Conservation (phyloP, 108 stramenopile genomes). For the Conticribra guillardii region DNA sequence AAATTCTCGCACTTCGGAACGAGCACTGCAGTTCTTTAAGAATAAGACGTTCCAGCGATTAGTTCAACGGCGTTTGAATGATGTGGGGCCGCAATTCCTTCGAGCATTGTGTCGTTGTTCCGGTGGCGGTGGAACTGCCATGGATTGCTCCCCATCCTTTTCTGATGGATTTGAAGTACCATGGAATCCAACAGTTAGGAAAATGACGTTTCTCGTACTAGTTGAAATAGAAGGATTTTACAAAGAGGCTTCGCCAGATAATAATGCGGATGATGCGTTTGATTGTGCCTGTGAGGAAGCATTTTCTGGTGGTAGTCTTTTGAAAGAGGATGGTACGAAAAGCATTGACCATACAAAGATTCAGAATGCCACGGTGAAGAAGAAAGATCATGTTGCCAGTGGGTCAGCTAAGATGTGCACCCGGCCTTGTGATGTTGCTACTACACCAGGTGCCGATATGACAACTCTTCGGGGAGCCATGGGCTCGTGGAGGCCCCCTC, state of each 20-base stretch:
- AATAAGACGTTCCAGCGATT: slow-evolving; percentile 60
- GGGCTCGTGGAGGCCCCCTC: slow-evolving; percentile 70
- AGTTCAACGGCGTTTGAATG: slow-evolving; percentile 37
- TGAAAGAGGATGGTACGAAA: not conserved
- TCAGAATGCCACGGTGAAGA: not conserved
- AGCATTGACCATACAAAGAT: not conserved
- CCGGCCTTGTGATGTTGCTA: slow-evolving; percentile 16
- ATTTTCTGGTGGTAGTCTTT: slow-evolving; percentile 18
- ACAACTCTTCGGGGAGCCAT: slow-evolving; percentile 68
- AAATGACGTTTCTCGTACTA: slow-evolving; percentile 78
- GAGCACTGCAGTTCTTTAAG: slow-evolving; percentile 69
- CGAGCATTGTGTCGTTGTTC: slow-evolving; percentile 61
- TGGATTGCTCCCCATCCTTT: not conserved
- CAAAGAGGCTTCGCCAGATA: slow-evolving; percentile 20
- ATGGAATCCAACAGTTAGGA: slow-evolving; percentile 89
- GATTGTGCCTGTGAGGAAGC: slow-evolving; percentile 37
- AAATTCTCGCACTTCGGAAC: slow-evolving; percentile 78
- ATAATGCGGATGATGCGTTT: slow-evolving; percentile 14
- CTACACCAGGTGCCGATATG: slow-evolving; percentile 8
- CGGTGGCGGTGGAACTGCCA: not conserved
- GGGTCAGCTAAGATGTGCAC: slow-evolving; percentile 30
- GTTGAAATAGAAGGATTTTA: slow-evolving; percentile 43
- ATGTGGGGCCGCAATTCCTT: slow-evolving; percentile 54
- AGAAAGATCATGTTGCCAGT: not conserved
- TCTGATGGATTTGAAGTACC: slow-evolving; percentile 48